These are phyloP conservation scores for Exserohilum turcica DNA, from an alignment of 2,329 filamentous ascomycete genomes.

Conservation along the genomic window DNA sequence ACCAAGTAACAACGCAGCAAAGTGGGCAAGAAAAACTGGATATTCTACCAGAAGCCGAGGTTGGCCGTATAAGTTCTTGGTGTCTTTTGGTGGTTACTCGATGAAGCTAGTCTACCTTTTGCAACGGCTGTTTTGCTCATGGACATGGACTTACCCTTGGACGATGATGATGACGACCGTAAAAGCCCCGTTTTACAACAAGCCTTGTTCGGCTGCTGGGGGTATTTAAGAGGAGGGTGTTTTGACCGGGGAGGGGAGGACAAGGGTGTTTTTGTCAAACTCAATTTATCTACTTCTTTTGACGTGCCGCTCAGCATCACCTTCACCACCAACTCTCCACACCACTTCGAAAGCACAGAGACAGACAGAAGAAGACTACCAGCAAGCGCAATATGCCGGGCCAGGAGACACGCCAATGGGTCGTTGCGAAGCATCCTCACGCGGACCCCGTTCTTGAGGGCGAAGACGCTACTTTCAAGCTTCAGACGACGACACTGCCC, in stretches of 20 bases:
- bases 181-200: slow-evolving; percentile 5
- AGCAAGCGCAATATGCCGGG: slow-evolving; percentile 37
- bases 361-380: background rate
- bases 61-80: slow-evolving; percentile 13
- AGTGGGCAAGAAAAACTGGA: slow-evolving; percentile 8
- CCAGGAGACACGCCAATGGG: slow-evolving; percentile 51
- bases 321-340: background rate
- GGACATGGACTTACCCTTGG: background rate
- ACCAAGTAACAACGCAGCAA: background rate
- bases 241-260: background rate
- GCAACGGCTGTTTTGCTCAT: background rate
- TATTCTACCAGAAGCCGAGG: slow-evolving; percentile 15
- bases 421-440: slow-evolving; percentile 50
- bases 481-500: slow-evolving; percentile 44
- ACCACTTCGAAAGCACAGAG: background rate
- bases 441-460: slow-evolving; percentile 45
- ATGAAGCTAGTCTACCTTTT: slow-evolving; percentile 1
- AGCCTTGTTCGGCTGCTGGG: background rate
- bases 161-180: slow-evolving; percentile 7
- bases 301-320: background rate
- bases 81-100: slow-evolving; percentile 3
- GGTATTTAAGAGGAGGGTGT: slow-evolving; percentile 6
- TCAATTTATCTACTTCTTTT: background rate
- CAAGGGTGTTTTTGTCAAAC: background rate
- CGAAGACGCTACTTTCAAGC: slow-evolving; percentile 48